A percentile compares a stretch with the other conserved stretches of the same genome.
Conservation (phyloP, 2,329 filamentous ascomycete species). For the Pyrenochaeta sp. region DNA sequence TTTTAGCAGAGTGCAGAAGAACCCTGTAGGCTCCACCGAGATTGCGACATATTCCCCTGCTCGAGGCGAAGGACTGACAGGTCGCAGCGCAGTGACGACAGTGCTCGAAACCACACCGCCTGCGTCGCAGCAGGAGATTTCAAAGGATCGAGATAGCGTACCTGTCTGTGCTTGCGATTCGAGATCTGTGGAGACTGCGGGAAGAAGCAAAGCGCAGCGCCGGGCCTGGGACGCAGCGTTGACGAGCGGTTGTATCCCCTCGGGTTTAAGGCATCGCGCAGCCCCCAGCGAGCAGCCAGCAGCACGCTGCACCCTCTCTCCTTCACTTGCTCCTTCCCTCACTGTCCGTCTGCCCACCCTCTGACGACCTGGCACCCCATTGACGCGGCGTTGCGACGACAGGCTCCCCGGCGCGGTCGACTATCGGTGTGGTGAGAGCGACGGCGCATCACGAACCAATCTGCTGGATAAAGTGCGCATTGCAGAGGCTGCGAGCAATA, state of each 20-base stretch:
- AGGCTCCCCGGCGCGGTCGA: slow-evolving; percentile 13
- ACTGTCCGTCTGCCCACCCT: slow-evolving; percentile 15
- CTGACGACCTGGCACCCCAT: slow-evolving; percentile 11
- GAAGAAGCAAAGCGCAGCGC: slow-evolving; percentile 47
- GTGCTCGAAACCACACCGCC: slow-evolving; percentile 33
- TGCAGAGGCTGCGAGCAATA: slow-evolving; percentile 22
- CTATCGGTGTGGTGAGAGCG: slow-evolving; percentile 23
- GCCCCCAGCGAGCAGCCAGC: slow-evolving; percentile 36
- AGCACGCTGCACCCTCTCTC: slow-evolving; percentile 15
- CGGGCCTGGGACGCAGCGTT: slow-evolving; percentile 32
- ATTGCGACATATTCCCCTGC: slow-evolving; percentile 38
- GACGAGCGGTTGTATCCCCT: slow-evolving; percentile 39
- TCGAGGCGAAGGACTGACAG: slow-evolving; percentile 43
- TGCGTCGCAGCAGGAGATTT: slow-evolving; percentile 38
- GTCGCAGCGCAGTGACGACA: slow-evolving; percentile 36
- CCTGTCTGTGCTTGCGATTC: slow-evolving; percentile 46
- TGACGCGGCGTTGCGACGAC: slow-evolving; percentile 26
- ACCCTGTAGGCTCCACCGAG: slow-evolving; percentile 45
- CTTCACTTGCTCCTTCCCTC: slow-evolving; percentile 13
- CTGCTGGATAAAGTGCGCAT: slow-evolving; percentile 42
- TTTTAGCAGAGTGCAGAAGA: slow-evolving; percentile 43
- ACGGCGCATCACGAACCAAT: slow-evolving; percentile 29
- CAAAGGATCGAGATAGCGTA: slow-evolving; percentile 32
- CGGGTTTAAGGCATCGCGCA: slow-evolving; percentile 43
- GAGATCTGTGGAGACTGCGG: slow-evolving; percentile 48